Conservation (phyloP, 495 filamentous ascomycete species). For the Penicillium paxilli region DNA sequence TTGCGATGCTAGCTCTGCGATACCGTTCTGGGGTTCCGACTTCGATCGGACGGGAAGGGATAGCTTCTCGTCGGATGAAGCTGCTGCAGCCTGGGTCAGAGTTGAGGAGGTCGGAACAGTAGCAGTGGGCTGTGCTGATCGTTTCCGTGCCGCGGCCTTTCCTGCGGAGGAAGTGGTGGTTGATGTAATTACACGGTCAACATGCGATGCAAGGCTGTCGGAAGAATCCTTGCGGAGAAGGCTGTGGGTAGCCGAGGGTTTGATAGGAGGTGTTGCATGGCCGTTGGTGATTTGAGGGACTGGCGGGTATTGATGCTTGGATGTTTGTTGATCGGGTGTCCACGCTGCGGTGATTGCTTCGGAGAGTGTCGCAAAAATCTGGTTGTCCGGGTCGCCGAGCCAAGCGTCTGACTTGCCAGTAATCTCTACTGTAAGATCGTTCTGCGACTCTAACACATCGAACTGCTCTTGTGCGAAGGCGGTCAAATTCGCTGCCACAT, state of each 20-base stretch:
- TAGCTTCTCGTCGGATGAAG: constrained; percentile 5
- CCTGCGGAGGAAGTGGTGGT: constrained; percentile 40
- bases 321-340: constrained; percentile 38
- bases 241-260: constrained; percentile 8
- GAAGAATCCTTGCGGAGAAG: constrained; percentile 42
- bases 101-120: constrained; percentile 58
- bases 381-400: constrained; percentile 88
- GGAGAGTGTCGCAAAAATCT: constrained; percentile 87
- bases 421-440: constrained; percentile 78
- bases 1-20: not conserved
- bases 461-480: constrained; percentile 73
- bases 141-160: constrained; percentile 37
- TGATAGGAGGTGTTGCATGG: constrained; percentile 14
- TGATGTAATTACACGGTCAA: constrained; percentile 48
- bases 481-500: constrained; percentile 66
- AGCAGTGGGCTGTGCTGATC: constrained; percentile 34
- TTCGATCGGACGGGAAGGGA: constrained; percentile 24
- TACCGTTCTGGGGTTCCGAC: constrained; percentile 1
- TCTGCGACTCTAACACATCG: constrained; percentile 68
- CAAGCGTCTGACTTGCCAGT: constrained; percentile 94
- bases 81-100: constrained; percentile 48
- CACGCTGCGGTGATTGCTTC: constrained; percentile 83
- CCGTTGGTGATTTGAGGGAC: constrained; percentile 12
- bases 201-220: constrained; percentile 47
- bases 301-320: constrained; percentile 36